A percentile compares a stretch with the other conserved stretches of the same genome.
These are phyloP conservation scores for Escallonia rubra DNA, from an alignment of 129 eudicot species.

Conservation along the genomic window DNA sequence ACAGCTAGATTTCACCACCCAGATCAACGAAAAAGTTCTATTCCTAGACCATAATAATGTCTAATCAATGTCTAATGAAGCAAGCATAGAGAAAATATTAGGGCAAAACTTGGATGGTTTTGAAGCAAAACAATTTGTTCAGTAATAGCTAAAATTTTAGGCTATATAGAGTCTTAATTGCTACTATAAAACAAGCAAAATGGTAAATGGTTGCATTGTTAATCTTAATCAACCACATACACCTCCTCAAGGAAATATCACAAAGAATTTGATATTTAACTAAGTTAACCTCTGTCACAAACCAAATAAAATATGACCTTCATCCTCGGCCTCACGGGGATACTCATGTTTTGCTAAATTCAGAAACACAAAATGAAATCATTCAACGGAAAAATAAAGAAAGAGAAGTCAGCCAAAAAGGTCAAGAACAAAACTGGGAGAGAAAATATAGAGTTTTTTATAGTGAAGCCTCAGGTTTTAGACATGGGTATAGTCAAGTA, in stretches of 20 bases:
- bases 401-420: conserved; percentile 4
- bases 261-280: not conserved
- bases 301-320: conserved; percentile 43
- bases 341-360: conserved; percentile 26
- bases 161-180: not conserved
- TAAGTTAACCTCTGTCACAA: conserved; percentile 48
- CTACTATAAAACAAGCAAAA: not conserved
- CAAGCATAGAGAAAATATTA: too few relatives aligned
- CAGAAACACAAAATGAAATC: not conserved
- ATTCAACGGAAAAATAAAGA: not conserved
- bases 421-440: not conserved
- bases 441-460: not conserved
- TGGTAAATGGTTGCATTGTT: not conserved
- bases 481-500: too few relatives aligned
- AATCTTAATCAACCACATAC: not conserved
- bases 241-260: not conserved
- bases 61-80: too few relatives aligned
- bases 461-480: not conserved
- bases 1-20: too few relatives aligned
- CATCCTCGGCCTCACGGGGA: conserved; percentile 27
- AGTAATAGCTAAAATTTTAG: too few relatives aligned
- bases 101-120: not conserved
- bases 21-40: too few relatives aligned
- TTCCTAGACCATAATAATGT: too few relatives aligned
- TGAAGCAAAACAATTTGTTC: too few relatives aligned